Evolutionary conservation across 2,329 filamentous ascomycete species (phyloP), one percentile per base, ranked within the genome.

Genomic region (Pestalotiopsis sp.): DNA sequence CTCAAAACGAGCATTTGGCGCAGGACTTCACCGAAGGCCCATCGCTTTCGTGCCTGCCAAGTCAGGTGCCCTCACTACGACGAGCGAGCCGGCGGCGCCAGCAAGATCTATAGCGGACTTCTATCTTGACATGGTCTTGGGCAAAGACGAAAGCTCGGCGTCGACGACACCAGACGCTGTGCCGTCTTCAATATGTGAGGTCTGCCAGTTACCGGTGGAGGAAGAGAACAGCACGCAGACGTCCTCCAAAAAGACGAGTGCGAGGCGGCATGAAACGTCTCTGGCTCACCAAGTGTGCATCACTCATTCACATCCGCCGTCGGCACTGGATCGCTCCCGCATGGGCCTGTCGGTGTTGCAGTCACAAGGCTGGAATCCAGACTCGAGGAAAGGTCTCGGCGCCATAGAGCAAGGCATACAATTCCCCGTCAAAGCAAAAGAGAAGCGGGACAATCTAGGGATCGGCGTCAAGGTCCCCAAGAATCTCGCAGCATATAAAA

Each of bases 401-500:
- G 87, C 87, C 11, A 81, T 82, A 2, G 90, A 92, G 0, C 88
- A 92, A 72, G 95, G 95, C 3, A 91, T 93, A 70, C 85, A 91
- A 56, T 91, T 90, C 72, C 95, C 95, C 1, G 84, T 98, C 71
- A 94, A 94, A 77, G 83, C 88, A 1, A 87, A 85, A 69, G 82
- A 87, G 67, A 97, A 97, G 80, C 87, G 90, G 58, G 89, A 95
- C 76, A 94, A 87, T 3, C 82, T 92, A 7, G 95, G 95, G 0
- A 79, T 97, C 31, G 94, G 94, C 0, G 84, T 86, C 3, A 72
- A 77, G 36, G 74, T 83, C 9, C 80, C 83, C 11, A 82, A 82
- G 69, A 76, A 81, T 25, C 70, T 81, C 59, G 75, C 79, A 71
- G 79, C 76, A 70, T 76, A 78, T 71, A 81, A 79, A 66, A 83